These are phyloP conservation scores for Ophiocordyceps camponoti-saundersi DNA, from an alignment of 2,329 filamentous ascomycete species.

Conservation along the genomic window DNA sequence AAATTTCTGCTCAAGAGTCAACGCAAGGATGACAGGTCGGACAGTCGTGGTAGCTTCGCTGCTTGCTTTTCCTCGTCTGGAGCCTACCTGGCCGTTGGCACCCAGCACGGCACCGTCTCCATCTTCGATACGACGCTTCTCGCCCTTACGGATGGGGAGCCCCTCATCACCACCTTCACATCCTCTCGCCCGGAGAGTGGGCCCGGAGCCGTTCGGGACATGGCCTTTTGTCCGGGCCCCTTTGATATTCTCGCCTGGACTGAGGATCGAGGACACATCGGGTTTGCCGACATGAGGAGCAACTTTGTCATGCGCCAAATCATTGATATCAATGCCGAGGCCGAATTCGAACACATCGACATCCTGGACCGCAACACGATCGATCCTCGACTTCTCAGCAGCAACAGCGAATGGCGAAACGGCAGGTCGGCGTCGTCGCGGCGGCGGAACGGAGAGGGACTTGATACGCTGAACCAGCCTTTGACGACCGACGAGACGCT, in stretches of 20 bases:
- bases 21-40: slow-evolving; percentile 31
- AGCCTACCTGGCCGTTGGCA: slow-evolving; percentile 56
- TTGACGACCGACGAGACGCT: slow-evolving; percentile 36
- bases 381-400: slow-evolving; percentile 33
- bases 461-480: slow-evolving; percentile 31
- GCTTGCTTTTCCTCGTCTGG: slow-evolving; percentile 62
- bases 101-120: slow-evolving; percentile 65
- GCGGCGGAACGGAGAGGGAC: slow-evolving; percentile 10
- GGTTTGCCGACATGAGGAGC: slow-evolving; percentile 54
- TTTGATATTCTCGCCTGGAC: slow-evolving; percentile 89
- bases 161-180: slow-evolving; percentile 58
- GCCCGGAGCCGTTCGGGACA: slow-evolving; percentile 69
- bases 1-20: slow-evolving; percentile 42
- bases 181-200: slow-evolving; percentile 58
- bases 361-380: slow-evolving; percentile 38
- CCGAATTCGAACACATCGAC: slow-evolving; percentile 36
- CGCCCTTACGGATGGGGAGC: slow-evolving; percentile 26
- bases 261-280: slow-evolving; percentile 65
- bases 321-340: slow-evolving; percentile 43
- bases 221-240: slow-evolving; percentile 80
- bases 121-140: slow-evolving; percentile 46
- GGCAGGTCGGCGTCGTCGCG: slow-evolving; percentile 5
- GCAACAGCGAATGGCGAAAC: slow-evolving; percentile 22
- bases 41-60: slow-evolving; percentile 55
- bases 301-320: slow-evolving; percentile 53